These are phyloP conservation scores for Rosa hybrid DNA, from an alignment of 331 rosid species.

Conservation along the genomic window DNA sequence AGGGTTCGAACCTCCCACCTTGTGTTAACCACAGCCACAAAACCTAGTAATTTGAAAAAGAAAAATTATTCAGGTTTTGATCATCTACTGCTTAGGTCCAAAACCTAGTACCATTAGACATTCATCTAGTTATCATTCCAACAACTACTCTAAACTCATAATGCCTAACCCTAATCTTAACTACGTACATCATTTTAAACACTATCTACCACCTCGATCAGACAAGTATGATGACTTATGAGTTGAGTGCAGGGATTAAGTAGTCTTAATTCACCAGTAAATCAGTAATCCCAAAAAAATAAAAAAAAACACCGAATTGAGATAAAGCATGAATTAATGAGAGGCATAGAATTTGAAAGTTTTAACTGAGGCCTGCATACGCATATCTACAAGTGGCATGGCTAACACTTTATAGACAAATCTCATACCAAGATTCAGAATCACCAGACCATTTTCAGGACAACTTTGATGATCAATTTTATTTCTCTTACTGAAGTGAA, in stretches of 20 bases:
- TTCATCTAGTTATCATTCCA: not conserved
- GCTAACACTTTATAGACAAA: not conserved
- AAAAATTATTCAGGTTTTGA: not conserved
- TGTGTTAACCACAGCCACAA: too few relatives aligned
- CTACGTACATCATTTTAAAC: not conserved
- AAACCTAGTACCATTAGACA: not conserved
- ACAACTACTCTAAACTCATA: not conserved
- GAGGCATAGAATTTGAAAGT: not conserved
- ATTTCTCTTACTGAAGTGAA: not conserved
- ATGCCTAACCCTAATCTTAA: not conserved
- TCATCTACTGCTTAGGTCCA: not conserved
- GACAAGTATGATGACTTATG: not conserved
- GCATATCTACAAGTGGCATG: too few relatives aligned
- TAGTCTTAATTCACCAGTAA: not conserved
- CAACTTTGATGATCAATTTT: not conserved
- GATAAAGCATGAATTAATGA: not conserved
- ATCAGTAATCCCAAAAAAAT: not conserved
- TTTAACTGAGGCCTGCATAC: not conserved
- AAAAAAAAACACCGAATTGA: not conserved
- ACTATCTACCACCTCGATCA: not conserved
- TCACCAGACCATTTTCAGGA: not conserved
- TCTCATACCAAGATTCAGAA: slow-evolving; percentile 2
- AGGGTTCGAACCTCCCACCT: too few relatives aligned
- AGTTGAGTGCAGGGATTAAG: not conserved
- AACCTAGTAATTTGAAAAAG: too few relatives aligned